Evolutionary conservation across 352 stramenopile species (phyloP).

Genomic region (Globisporangium solare): DNA sequence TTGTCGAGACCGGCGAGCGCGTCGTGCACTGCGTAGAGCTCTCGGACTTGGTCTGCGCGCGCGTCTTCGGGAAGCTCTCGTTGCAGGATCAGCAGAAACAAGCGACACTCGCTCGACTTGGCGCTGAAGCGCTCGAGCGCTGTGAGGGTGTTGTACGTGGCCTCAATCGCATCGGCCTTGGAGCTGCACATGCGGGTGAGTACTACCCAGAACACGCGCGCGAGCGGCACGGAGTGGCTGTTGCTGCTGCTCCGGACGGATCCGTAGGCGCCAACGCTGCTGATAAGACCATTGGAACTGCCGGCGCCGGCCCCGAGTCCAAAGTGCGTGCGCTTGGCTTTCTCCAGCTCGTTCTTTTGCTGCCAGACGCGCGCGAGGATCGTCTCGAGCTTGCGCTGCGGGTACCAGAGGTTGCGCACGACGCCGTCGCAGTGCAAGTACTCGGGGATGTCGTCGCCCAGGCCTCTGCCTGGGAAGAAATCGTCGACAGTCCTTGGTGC

Average conservation of each 20-base stretch:
- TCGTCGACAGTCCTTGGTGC: slow-evolving; percentile 16
- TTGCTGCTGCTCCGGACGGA: not conserved
- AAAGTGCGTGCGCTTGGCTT: slow-evolving; percentile 25
- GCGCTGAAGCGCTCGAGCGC: slow-evolving; percentile 36
- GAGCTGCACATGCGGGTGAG: slow-evolving; percentile 29
- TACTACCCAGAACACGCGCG: slow-evolving; percentile 29
- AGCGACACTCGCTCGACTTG: slow-evolving; percentile 39
- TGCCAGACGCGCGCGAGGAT: slow-evolving; percentile 56
- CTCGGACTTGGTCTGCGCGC: slow-evolving; percentile 33
- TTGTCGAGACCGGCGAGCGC: slow-evolving; percentile 41
- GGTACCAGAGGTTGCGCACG: slow-evolving; percentile 54
- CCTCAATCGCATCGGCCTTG: slow-evolving; percentile 39
- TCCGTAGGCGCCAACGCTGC: not conserved
- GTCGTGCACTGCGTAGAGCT: slow-evolving; percentile 44
- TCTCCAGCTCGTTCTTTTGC: slow-evolving; percentile 49
- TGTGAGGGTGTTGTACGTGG: slow-evolving; percentile 53
- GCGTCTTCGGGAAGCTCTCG: slow-evolving; percentile 43
- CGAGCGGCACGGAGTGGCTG: slow-evolving; percentile 16
- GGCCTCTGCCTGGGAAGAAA: slow-evolving; percentile 34
- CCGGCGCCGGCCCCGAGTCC: not conserved
- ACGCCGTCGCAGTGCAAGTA: slow-evolving; percentile 58
- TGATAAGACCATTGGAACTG: not conserved
- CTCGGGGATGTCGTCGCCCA: slow-evolving; percentile 29
- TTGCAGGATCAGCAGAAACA: slow-evolving; percentile 49
- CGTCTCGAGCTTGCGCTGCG: slow-evolving; percentile 36